phyloP scores from a whole-genome alignment of 805 yeast genomes.

The Zygosaccharomyces rouxii region DNA sequence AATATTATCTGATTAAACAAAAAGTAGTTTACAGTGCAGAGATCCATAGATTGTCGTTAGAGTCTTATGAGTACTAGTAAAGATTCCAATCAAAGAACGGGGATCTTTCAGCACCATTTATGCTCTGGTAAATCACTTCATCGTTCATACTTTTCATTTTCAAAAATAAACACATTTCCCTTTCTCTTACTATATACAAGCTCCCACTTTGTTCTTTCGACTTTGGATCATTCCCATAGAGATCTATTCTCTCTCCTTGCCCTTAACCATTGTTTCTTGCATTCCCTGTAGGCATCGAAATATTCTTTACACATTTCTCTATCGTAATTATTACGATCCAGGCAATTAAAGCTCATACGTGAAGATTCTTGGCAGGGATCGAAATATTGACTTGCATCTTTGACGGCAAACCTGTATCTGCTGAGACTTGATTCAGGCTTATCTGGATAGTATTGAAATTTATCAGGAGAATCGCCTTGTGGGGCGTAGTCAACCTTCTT shows the following conservation, averaged over 20 bases:
- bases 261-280: conserved; percentile 70
- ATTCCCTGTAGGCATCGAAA: conserved; percentile 89
- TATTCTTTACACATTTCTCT: conserved; percentile 68
- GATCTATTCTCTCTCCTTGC: conserved; percentile 37
- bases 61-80: too few species aligned
- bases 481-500: conserved; percentile 25
- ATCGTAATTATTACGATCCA: conserved; percentile 73
- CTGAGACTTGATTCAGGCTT: conserved; percentile 71
- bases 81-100: too few species aligned
- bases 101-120: too few species aligned
- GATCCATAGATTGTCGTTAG: too few species aligned
- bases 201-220: background rate
- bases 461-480: conserved; percentile 15
- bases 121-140: too few species aligned
- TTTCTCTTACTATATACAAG: conserved; percentile 2
- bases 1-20: background rate
- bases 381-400: conserved; percentile 77
- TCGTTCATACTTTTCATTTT: too few species aligned
- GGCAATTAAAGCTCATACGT: conserved; percentile 78
- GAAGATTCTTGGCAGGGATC: conserved; percentile 93
- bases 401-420: conserved; percentile 61
- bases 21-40: background rate
- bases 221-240: conserved; percentile 25
- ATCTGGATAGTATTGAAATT: conserved; percentile 59
- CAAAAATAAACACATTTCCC: too few species aligned